Percentiles rank a stretch among this genome's conserved stretches.
Evolutionary conservation across 257 asterid species (phyloP).

Genomic region (Fraxinus cuspidata): DNA sequence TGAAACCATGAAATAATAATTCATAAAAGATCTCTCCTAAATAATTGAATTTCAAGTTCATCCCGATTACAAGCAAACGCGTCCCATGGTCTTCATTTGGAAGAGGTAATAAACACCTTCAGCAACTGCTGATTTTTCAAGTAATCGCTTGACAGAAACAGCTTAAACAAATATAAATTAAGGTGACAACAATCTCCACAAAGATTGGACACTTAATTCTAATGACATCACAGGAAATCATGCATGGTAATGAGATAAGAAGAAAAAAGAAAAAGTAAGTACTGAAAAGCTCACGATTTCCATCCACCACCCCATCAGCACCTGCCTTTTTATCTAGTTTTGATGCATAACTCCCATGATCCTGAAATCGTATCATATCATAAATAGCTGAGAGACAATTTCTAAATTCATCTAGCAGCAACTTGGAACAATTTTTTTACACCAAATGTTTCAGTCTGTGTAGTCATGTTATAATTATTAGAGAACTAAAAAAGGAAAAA

Average conservation of each 20-base stretch:
- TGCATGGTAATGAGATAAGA: background rate
- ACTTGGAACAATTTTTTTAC: background rate
- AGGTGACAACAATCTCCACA: background rate
- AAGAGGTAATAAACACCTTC: background rate
- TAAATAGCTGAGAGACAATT: background rate
- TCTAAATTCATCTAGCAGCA: conserved; percentile 15
- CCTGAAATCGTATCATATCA: conserved; percentile 42
- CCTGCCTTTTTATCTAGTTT: conserved; percentile 38
- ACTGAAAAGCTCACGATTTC: conserved; percentile 52
- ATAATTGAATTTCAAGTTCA: background rate
- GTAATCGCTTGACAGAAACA: background rate
- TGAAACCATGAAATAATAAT: background rate
- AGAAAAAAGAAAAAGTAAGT: background rate
- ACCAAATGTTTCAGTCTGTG: background rate
- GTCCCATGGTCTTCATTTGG: background rate
- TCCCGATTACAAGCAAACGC: background rate
- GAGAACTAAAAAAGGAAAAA: background rate
- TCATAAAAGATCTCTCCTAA: background rate
- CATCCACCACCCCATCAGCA: conserved; percentile 43
- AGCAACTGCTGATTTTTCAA: background rate
- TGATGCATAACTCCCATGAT: conserved; percentile 33
- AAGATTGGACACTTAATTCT: background rate
- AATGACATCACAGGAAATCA: background rate
- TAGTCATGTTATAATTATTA: background rate
- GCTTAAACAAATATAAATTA: background rate